Base-by-base conservation (phyloP, 169 alveolate genomes). In the Condylostoma magnum region DNA sequence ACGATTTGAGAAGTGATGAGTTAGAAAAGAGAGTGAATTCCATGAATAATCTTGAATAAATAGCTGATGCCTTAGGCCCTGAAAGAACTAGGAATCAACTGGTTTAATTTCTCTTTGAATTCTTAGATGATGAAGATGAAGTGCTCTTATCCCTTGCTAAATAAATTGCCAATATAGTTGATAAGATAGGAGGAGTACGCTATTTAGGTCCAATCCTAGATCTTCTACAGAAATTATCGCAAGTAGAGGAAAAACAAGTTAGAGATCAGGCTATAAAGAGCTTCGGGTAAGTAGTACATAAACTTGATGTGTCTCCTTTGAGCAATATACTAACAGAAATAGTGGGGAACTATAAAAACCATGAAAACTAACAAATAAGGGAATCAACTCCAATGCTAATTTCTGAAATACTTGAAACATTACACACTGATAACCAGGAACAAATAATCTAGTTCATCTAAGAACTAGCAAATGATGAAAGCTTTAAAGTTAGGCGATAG, bases 121-220 rank as follows among this genome's bases (percentile, higher is more conserved):
- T 89, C 46, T 28, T 85, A 56, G 95, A 89, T 46, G 95, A 89
- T 63, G 93, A 89, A 37, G 93, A 89, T 34, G 90, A 83, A 38
- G 85, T 89, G 15, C 77, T 89, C 18, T 34, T 80, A 15, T 79
- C 78, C 18, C 68, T 89, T 25, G 89, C 89, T 31, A 76, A 84
- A 22, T 50, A 65, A 25, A 69, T 89, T 18, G 73, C 87, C 12
- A 55, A 78, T 2, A 30, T 54, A 50, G 52, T 85, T 10, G 87
- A 76, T 12, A 52, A 65, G 28, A 77, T 89, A 18, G 95, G 95
- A 30, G 91, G 92, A 5, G 70, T 52, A 28, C 33, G 53, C 22
- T 46, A 82, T 41, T 80, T 71, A 3, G 47, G 66, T 27, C 69
- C 79, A 57, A 37, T 88, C 43, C 51, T 88, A 5, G 71, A 67